Evolutionary conservation across 495 filamentous ascomycete genomes (phyloP).

Genomic region (Lasiosphaeria miniovina): DNA sequence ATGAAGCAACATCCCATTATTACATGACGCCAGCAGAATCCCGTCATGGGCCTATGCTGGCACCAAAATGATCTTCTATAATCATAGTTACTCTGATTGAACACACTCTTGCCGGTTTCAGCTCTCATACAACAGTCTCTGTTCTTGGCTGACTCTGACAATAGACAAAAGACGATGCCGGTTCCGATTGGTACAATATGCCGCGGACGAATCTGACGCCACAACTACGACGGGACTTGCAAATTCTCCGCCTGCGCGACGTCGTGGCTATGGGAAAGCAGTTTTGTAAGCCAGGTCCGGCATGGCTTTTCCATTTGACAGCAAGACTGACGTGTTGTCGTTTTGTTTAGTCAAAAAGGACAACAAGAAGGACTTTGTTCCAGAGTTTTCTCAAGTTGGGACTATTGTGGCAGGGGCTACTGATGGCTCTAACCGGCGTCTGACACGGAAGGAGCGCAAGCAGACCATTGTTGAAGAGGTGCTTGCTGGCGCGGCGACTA

Average conservation of each 20-base stretch:
- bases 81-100: conserved; percentile 99
- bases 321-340: no score
- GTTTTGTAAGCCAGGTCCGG: conserved; percentile 44
- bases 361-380: conserved; percentile 56
- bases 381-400: conserved; percentile 83
- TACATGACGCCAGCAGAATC: conserved; percentile 44
- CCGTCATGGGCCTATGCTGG: conserved; percentile 43
- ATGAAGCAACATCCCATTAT: conserved; percentile 40
- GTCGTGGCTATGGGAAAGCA: conserved; percentile 80
- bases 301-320: no score
- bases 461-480: conserved; percentile 88
- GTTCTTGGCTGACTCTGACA: conserved; percentile 26
- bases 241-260: conserved; percentile 81
- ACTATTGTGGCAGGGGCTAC: conserved; percentile 86
- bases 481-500: conserved; percentile 55
- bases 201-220: conserved; percentile 79
- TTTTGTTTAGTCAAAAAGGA: conserved; percentile 64
- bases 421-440: conserved; percentile 74
- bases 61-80: conserved; percentile 63
- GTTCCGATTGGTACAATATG: conserved; percentile 80
- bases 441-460: conserved; percentile 85
- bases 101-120: conserved; percentile 14
- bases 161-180: conserved; percentile 46
- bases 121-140: conserved; percentile 8
- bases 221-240: conserved; percentile 81